These are phyloP conservation scores for Williopsis jadinii DNA, from an alignment of 1,139 yeast species.

Conservation along the genomic window DNA sequence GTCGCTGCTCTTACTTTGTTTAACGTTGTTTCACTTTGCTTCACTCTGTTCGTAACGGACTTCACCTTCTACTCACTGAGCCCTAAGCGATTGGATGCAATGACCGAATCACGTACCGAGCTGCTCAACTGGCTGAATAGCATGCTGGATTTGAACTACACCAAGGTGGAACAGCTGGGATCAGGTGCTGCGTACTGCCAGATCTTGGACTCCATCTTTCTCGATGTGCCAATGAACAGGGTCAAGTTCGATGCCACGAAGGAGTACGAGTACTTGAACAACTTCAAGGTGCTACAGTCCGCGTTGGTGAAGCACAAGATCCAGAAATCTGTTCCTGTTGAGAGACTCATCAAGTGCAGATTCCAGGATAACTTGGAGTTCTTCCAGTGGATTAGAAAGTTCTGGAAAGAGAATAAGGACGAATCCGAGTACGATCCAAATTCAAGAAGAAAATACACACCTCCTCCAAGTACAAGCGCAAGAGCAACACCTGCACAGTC, in stretches of 20 bases:
- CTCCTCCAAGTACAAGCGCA: slow-evolving; percentile 15
- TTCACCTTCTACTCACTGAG: no score
- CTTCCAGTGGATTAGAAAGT: slow-evolving; percentile 83
- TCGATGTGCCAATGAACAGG: slow-evolving; percentile 72
- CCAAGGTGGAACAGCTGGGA: slow-evolving; percentile 90
- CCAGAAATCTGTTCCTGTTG: slow-evolving; percentile 74
- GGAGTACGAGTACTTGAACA: slow-evolving; percentile 74
- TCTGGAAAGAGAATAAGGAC: slow-evolving; percentile 73
- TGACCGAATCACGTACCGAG: slow-evolving; percentile 49
- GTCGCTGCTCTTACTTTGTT: no score
- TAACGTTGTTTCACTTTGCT: no score
- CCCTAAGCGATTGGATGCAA: not conserved
- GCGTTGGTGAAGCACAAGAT: slow-evolving; percentile 66
- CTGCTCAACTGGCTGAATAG: slow-evolving; percentile 80
- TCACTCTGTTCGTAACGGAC: no score
- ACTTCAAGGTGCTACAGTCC: slow-evolving; percentile 80
- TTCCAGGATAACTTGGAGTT: slow-evolving; percentile 92
- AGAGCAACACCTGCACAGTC: slow-evolving; percentile 8
- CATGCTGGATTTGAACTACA: slow-evolving; percentile 55
- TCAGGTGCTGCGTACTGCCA: slow-evolving; percentile 95
- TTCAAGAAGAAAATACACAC: slow-evolving; percentile 39
- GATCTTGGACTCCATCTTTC: slow-evolving; percentile 75
- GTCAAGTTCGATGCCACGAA: slow-evolving; percentile 64
- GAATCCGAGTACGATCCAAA: slow-evolving; percentile 66
- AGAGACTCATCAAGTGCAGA: slow-evolving; percentile 74